These are phyloP conservation scores for Metroxylon sagu DNA, from an alignment of 176 grass and related monocot species.

Conservation along the genomic window DNA sequence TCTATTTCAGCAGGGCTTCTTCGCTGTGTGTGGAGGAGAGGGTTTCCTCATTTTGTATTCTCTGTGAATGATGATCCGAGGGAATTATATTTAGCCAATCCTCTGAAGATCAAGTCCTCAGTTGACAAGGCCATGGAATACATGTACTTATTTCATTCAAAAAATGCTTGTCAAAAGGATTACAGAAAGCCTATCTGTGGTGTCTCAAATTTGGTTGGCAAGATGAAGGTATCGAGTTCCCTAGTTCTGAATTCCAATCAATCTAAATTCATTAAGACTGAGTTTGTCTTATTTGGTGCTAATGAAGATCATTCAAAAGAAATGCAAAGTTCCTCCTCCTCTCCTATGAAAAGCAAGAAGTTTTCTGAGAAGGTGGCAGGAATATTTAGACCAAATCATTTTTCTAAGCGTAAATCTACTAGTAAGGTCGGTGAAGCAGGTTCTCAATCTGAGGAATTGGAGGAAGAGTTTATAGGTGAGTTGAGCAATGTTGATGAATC, in stretches of 20 bases:
- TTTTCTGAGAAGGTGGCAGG: slow-evolving; percentile 50
- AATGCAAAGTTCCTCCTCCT: slow-evolving; percentile 25
- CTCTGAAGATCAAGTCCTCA: slow-evolving; percentile 25
- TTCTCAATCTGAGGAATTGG: slow-evolving; percentile 22
- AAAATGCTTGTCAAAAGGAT: slow-evolving; percentile 42
- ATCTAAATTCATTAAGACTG: slow-evolving; percentile 35
- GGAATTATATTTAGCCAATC: slow-evolving; percentile 40
- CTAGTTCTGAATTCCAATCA: slow-evolving; percentile 31
- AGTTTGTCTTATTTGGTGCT: slow-evolving; percentile 67
- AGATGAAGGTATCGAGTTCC: slow-evolving; percentile 66
- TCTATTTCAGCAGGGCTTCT: slow-evolving; percentile 51
- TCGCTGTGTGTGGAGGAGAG: slow-evolving; percentile 54
- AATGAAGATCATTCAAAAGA: slow-evolving; percentile 42
- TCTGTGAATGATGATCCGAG: slow-evolving; percentile 30
- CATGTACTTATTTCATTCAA: slow-evolving; percentile 53
- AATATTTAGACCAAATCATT: slow-evolving; percentile 50
- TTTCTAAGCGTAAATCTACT: slow-evolving; percentile 31
- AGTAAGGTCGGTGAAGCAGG: slow-evolving; percentile 30
- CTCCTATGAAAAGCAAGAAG: slow-evolving; percentile 36
- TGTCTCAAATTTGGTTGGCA: slow-evolving; percentile 42
- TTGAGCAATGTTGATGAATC: slow-evolving; percentile 26
- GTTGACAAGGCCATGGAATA: slow-evolving; percentile 37
- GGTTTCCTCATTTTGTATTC: slow-evolving; percentile 54
- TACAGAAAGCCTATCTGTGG: slow-evolving; percentile 25
- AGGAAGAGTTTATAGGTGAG: slow-evolving; percentile 18